These are phyloP conservation scores for Salix udensis DNA, from an alignment of 345 rosid species.

Conservation along the genomic window DNA sequence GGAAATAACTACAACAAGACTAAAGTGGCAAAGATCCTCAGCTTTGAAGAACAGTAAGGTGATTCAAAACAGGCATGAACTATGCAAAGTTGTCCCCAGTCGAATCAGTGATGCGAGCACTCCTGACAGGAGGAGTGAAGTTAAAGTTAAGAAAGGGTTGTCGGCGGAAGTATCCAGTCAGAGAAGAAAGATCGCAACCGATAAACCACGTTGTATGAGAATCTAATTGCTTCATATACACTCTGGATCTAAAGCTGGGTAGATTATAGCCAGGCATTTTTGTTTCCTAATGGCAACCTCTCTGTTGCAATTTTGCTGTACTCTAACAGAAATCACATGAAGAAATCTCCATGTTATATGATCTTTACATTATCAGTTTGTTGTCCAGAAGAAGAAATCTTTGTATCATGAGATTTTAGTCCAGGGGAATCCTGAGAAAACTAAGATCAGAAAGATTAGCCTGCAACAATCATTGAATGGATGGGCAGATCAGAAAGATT, in stretches of 20 bases:
- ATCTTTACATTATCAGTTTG: neutral
- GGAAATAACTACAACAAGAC: constrained; percentile 39
- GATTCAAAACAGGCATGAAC: constrained; percentile 30
- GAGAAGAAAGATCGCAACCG: constrained; percentile 18
- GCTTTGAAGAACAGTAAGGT: constrained; percentile 27
- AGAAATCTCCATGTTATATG: neutral
- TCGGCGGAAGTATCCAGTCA: constrained; percentile 14
- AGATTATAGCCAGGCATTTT: neutral
- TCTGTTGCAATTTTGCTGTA: neutral
- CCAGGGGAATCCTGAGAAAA: neutral
- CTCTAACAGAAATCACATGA: neutral
- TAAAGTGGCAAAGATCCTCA: constrained; percentile 17
- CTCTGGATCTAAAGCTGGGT: neutral
- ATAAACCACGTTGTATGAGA: constrained; percentile 18
- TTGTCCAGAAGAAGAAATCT: neutral
- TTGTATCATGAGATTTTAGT: neutral
- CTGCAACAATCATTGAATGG: neutral
- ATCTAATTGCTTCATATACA: constrained; percentile 1
- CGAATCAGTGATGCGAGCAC: constrained; percentile 10
- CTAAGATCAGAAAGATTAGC: neutral
- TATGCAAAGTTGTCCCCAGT: constrained; percentile 17
- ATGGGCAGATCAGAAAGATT: neutral
- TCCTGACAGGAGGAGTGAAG: constrained; percentile 15
- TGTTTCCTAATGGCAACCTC: neutral
- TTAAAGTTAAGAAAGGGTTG: constrained; percentile 23